Evolutionary conservation across 805 yeast species (phyloP), one percentile per base, ranked within the genome.

Genomic region (Wickerhamomyces alni): DNA sequence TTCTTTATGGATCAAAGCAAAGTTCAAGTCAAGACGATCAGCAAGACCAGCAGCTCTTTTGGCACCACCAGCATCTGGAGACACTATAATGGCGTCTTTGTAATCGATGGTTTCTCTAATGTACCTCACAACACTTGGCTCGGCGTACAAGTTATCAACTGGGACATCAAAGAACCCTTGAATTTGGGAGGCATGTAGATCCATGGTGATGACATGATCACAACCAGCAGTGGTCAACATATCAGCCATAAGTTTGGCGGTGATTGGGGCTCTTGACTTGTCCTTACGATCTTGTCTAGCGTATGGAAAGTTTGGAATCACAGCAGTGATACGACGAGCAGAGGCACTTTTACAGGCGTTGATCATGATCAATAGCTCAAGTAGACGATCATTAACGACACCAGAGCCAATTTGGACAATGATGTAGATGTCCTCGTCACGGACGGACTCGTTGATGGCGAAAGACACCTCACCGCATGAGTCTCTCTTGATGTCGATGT

Each of bases 11-110:
- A 85, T 84, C 62, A 85, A 74, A 17, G 93, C 93, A 63, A 85
- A 85, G 56, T 82, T 82, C 57, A 82, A 66, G 60, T 85, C 93
- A 48, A 85, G 64, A 44, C 82, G 72, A 59, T 84, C 93, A 38
- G 93, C 93, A 48, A 85, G 66, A 9, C 83, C 80, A 9, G 93
- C 93, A n/a, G 86, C 93, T 65, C 94, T 74, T 58, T 85, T 85
- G 42, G 93, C 93, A 46, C 94, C 94, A 59, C 94, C 94, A 8
- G 93, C 94, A 65, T 85, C 94, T 6, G 94, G 94, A 1, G 93
- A 85, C 15, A 85, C 77, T 39, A 85, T 77, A 39, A 84, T 83
- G n/a, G 86, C 75, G 35, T 82, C 74, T 31, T 74, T 62, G 47
- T 65, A 71, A 49, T 73, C 72, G 37, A 77, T 66, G 39, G 74